Base-by-base conservation (phyloP, 2,329 filamentous ascomycete genomes). In the Botryotinia convoluta region DNA sequence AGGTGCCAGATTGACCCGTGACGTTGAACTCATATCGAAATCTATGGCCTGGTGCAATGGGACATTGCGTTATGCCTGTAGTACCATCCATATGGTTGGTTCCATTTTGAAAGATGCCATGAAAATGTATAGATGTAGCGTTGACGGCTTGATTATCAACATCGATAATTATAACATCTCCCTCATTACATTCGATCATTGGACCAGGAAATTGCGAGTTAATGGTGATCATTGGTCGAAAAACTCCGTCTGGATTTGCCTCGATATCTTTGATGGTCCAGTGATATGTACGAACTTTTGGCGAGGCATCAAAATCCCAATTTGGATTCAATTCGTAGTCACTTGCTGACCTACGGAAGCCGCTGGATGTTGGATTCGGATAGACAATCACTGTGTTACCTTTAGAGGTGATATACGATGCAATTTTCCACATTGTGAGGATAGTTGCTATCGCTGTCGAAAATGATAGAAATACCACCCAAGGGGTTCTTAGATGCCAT, bases 131-230 rank as follows among this genome's bases (percentile, higher is more conserved):
- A 12, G 89, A 87, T 0, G 92, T 81, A 20, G 79, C 87, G 76
- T 94, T 92, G 20, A 84, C 83, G 0, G 92, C 88, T 35, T 87
- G 85, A 77, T 95, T 95, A 76, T 88, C 83, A 69, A 94, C 85
- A 45, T 92, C 88, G 61, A 94, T 88, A 5, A 93, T 81, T 14
- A 96, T 81, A 1, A 87, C 89, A 77, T 96, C 93, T 32, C 91
- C 92, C 76, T 92, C 89, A 76, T 92, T 93, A 75, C 90, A 89
- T 76, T 93, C 88, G 63, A 96, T 88, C 62, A 92, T 81, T 9
- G 93, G 93, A 0, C 93, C 87, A 0, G 93, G 93, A 81, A 92
- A 94, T 79, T 91, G 85, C 51, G 90, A 89, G 79, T 95, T 94
- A 82, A 94, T 92, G 54, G 91, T 88, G 70, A 94, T 87, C 84